Base-by-base conservation (phyloP, 345 rosid genomes). In the Brassica nigra region DNA sequence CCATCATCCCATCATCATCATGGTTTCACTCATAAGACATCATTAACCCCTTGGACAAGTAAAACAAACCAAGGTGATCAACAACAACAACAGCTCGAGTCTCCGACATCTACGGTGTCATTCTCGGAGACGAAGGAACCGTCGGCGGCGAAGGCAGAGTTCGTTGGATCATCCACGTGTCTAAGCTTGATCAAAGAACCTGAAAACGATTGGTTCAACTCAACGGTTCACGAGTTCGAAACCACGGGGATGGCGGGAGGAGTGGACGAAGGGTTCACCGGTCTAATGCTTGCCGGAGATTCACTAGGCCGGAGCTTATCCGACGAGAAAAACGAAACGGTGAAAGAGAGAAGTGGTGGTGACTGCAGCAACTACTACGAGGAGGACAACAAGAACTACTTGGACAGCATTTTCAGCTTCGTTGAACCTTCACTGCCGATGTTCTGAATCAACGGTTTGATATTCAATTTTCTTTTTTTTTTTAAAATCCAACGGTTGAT, bases 381-480 rank as follows among this genome's bases (percentile, higher is more conserved):
- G 79, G 93, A 90, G 79, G 98, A 94, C 78, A 94, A 87, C 79
- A 94, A 92, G 89, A 92, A 89, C 63, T 94, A 94, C 57, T 92
- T 97, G 94, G 90, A 89, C 70, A 89, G 91, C 71, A 90, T 94
- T 84, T 95, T 94, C 52, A 92, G 87, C 79, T 86, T 90, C 87
- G 91, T 92, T 70, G 91, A 94, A 68, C 90, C 95, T 33, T 33
- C 36, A 33, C 36, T 1, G 36, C 7, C 6, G 36, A 33, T 33
- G 36, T 33, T 39, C 47, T 39, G 47, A 39, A 39, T 9, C 12
- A 39, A 39, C 47, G 47, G 47, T 8, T 39, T 18, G 18, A 18
- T 18, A 18, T 18, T 18, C 18, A 18, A 18, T 18, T 18, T 18
- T 18, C 18, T 18, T 18, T n/a, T n/a, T n/a, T n/a, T n/a, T n/a